These are phyloP conservation scores for Platanthera zijinensis DNA, from an alignment of 106 monocot genomes.

Conservation along the genomic window DNA sequence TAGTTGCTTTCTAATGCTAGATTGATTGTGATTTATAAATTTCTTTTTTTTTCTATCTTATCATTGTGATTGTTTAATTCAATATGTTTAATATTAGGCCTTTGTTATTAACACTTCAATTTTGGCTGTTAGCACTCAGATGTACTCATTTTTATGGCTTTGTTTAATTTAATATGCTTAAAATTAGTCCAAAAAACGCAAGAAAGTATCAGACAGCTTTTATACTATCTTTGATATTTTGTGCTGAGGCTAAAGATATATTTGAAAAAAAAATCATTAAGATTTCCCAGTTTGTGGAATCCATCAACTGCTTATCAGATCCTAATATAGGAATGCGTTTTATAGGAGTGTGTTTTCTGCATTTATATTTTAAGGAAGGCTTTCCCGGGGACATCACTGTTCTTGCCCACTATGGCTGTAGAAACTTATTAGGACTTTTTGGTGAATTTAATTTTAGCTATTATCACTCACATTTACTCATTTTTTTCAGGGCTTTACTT, in stretches of 20 bases:
- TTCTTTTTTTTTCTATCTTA: too few species aligned
- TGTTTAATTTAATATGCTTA: too few species aligned
- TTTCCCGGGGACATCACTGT: conserved; percentile 14
- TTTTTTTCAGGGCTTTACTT: too few species aligned
- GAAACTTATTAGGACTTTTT: conserved; percentile 59
- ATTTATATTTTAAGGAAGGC: conserved; percentile 13
- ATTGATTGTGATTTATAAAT: too few species aligned
- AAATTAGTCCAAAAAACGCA: conserved; percentile 2
- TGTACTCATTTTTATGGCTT: too few species aligned
- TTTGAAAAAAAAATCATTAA: conserved; percentile 7
- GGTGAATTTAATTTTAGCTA: too few species aligned
- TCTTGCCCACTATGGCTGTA: conserved; percentile 69
- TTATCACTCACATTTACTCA: too few species aligned
- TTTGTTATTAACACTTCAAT: too few species aligned
- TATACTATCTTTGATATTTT: conserved; percentile 25
- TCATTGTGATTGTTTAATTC: too few species aligned
- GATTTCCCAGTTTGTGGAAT: conserved; percentile 23
- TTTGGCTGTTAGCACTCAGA: too few species aligned
- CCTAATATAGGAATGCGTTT: conserved; percentile 4
- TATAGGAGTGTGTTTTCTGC: conserved; percentile 59
- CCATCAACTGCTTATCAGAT: conserved; percentile 42
- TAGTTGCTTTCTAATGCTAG: too few species aligned
- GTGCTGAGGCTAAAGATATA: conserved; percentile 10
- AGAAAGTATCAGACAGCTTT: conserved; percentile 1
- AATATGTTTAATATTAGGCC: too few species aligned